phyloP scores from a whole-genome alignment of 1,284 basidiomycete species.

The Flammula alnicola region DNA sequence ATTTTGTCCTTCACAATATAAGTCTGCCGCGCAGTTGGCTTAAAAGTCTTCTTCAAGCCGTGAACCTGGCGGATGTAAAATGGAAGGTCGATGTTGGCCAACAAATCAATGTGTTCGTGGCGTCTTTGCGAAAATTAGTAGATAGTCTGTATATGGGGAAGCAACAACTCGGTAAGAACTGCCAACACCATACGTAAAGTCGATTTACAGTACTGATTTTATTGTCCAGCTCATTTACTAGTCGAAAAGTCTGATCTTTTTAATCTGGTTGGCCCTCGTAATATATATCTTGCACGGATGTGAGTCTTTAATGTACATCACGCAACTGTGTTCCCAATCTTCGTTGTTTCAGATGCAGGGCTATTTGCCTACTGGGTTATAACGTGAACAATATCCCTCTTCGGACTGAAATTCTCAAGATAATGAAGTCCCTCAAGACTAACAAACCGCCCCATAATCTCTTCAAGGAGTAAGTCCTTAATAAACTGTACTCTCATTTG shows the following conservation, averaged over 20 bases:
- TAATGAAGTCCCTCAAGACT: slow-evolving; percentile 32
- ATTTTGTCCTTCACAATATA: slow-evolving; percentile 41
- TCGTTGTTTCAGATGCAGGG: slow-evolving; percentile 36
- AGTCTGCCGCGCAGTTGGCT: slow-evolving; percentile 56
- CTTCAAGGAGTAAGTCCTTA: slow-evolving; percentile 24
- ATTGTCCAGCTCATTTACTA: slow-evolving; percentile 32
- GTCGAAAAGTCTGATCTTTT: slow-evolving; percentile 31
- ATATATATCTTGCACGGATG: slow-evolving; percentile 45
- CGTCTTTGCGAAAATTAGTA: slow-evolving; percentile 32
- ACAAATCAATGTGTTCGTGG: slow-evolving; percentile 25
- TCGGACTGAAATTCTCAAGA: slow-evolving; percentile 30
- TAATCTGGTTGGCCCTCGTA: slow-evolving; percentile 26
- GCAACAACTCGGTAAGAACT: slow-evolving; percentile 2
- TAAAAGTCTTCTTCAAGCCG: slow-evolving; percentile 29
- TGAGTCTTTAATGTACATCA: slow-evolving; percentile 29
- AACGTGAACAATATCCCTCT: slow-evolving; percentile 35
- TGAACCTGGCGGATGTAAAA: slow-evolving; percentile 8
- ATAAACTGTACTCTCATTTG: not conserved
- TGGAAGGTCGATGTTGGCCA: slow-evolving; percentile 8
- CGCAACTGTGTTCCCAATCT: not conserved
- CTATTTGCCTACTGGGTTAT: slow-evolving; percentile 42
- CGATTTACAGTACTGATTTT: not conserved
- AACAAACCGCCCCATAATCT: slow-evolving; percentile 26
- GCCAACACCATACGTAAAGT: too few relatives aligned
- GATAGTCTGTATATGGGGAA: slow-evolving; percentile 36